Evolutionary conservation across 2,329 filamentous ascomycete species (phyloP), one percentile per base, ranked within the genome.

Genomic region (Nannizziopsis barbatae): DNA sequence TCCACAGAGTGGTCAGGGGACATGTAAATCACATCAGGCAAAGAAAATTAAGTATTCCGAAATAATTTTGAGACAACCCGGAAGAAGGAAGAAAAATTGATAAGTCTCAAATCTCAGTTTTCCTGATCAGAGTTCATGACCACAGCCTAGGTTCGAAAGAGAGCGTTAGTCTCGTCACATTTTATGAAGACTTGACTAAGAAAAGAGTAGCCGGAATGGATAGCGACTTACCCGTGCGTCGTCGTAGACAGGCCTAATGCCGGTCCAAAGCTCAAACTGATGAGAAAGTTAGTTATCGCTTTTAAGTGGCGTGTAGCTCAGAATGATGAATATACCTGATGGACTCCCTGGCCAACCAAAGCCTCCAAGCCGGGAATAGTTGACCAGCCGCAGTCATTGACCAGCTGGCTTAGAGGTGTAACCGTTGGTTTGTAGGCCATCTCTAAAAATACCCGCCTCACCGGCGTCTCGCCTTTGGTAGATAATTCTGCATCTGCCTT

Each of bases 351-450:
- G 4, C 85, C 86, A 52, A 88, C 81, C 48, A 98, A 73, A 27
- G 92, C 88, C 65, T 98, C 92, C 35, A 95, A 67, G 0, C 92
- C 92, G 6, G 87, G 82, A 53, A 96, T 83, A 1, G 84, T 87
- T 49, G 71, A 75, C 92, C 92, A 98, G 2, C 83, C 82, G 10
- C 77, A 77, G 56, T 83, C 77, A 57, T 80, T 75, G 2, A 89
- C 90, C 62, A 95, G 71, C 62, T 84, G 76, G 81, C 96, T 95
- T 56, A 95, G 67, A 6, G 83, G 78, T 3, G 92, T 98, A 45
- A 85, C 76, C 0, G 77, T 73, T 15, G 92, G 92, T 66, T 90
- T 93, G 67, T 98, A 98, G 1, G 92, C 90, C 89, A 98, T 95
- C 66, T 98, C 92, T 2, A 96, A 69, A 52, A 96, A 68, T 10